Conservation (phyloP, 225 moss, liverwort and hornwort genomes). For the Sphagnum contortum region DNA sequence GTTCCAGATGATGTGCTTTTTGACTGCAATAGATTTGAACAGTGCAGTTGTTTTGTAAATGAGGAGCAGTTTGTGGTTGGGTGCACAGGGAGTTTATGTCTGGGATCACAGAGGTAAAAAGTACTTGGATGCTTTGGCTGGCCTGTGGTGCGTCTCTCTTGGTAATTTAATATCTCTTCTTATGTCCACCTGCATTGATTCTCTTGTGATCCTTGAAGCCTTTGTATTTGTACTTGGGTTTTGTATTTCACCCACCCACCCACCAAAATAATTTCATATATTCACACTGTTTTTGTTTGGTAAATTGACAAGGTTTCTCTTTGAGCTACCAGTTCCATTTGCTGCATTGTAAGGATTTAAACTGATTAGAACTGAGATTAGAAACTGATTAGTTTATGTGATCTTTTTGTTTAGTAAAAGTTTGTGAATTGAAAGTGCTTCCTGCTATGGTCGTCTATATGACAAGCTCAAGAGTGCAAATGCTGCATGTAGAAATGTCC, state of each 20-base stretch:
- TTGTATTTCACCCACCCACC: neutral
- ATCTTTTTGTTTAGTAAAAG: too few species aligned
- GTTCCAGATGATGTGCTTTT: neutral
- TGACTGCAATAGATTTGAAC: neutral
- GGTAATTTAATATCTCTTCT: conserved; percentile 22
- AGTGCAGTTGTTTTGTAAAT: neutral
- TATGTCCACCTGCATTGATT: neutral
- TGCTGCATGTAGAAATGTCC: too few species aligned
- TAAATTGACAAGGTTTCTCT: too few species aligned
- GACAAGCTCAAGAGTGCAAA: too few species aligned
- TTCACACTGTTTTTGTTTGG: neutral
- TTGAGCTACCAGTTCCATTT: too few species aligned
- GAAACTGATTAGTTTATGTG: too few species aligned
- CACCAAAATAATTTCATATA: too few species aligned
- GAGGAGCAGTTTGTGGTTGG: neutral
- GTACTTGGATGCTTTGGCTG: conserved; percentile 84
- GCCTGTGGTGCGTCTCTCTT: conserved; percentile 88
- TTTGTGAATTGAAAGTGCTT: too few species aligned
- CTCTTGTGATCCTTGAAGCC: too few species aligned
- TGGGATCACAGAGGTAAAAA: conserved; percentile 78
- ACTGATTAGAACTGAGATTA: too few species aligned
- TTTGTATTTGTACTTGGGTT: neutral
- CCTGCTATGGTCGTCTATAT: too few species aligned
- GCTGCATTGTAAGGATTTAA: too few species aligned
- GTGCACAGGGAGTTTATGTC: conserved; percentile 67